A percentile compares a stretch with the other conserved stretches of the same genome.
Conservation (phyloP, 164 flowering plant genomes). For the Nymphaea colorata region DNA sequence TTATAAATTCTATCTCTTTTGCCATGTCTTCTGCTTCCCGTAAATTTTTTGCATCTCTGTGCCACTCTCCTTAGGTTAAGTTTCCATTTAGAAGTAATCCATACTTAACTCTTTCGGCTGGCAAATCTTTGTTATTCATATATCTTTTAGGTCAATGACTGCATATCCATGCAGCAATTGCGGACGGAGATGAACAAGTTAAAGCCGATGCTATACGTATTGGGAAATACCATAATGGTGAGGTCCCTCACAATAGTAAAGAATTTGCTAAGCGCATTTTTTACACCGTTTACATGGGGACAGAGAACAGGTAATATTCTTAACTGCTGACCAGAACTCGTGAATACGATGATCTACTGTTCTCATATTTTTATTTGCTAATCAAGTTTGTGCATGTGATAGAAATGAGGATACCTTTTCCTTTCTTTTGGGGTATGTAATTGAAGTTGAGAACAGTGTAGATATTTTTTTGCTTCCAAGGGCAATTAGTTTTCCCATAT, state of each 20-base stretch:
- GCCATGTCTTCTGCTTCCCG: too few species aligned
- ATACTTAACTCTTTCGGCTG: background rate
- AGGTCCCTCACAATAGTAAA: slow-evolving; percentile 81
- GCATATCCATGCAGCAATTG: slow-evolving; percentile 48
- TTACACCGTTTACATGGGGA: slow-evolving; percentile 86
- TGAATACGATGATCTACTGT: background rate
- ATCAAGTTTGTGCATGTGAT: too few species aligned
- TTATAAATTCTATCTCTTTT: too few species aligned
- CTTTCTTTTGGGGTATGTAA: too few species aligned
- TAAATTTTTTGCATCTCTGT: too few species aligned
- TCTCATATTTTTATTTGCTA: background rate
- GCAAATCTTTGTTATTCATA: background rate
- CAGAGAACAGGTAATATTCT: slow-evolving; percentile 73
- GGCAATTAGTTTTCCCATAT: too few species aligned
- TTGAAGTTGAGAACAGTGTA: too few species aligned
- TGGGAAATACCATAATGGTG: slow-evolving; percentile 69
- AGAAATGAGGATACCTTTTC: too few species aligned
- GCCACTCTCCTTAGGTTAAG: background rate
- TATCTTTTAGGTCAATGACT: background rate
- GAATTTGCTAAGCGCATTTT: slow-evolving; percentile 93
- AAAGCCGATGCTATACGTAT: slow-evolving; percentile 93
- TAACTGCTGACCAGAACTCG: background rate
- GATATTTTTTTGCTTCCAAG: too few species aligned
- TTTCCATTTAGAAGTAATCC: background rate
- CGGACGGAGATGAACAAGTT: slow-evolving; percentile 76